Conservation (phyloP, 805 yeast genomes). For the Lachancea cidri region DNA sequence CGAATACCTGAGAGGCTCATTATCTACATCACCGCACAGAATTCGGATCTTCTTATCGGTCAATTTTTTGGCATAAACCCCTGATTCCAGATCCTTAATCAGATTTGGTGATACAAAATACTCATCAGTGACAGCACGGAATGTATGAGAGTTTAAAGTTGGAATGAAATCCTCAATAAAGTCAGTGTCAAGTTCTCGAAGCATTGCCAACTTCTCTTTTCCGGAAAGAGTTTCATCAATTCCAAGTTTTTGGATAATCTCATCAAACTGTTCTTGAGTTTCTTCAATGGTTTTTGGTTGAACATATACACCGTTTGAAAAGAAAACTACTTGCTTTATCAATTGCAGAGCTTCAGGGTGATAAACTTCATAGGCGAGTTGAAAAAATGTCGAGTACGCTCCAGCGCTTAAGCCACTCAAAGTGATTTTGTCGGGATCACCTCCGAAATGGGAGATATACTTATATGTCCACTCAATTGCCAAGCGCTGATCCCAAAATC, state of each 20-base stretch:
- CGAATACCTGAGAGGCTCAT: conserved; percentile 33
- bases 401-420: conserved; percentile 48
- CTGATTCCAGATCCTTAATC: conserved; percentile 30
- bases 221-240: conserved; percentile 13
- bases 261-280: conserved; percentile 35
- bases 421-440: conserved; percentile 39
- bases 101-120: conserved; percentile 32
- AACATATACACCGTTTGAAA: conserved; percentile 35
- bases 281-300: conserved; percentile 39
- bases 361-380: conserved; percentile 39
- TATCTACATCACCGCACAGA: conserved; percentile 34
- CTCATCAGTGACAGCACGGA: conserved; percentile 39
- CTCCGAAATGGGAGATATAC: conserved; percentile 43
- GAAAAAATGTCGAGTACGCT: conserved; percentile 38
- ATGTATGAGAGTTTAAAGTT: conserved; percentile 28
- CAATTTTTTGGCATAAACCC: conserved; percentile 27
- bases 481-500: conserved; percentile 43
- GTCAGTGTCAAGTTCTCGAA: conserved; percentile 19
- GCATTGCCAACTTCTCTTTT: conserved; percentile 18
- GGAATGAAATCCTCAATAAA: conserved; percentile 25
- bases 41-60: conserved; percentile 19
- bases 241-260: conserved; percentile 27
- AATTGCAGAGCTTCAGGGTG: conserved; percentile 37
- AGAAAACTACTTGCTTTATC: conserved; percentile 35
- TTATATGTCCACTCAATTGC: conserved; percentile 44